Conservation (phyloP, 2,329 filamentous ascomycete species). For the Ophiostoma populinum region DNA sequence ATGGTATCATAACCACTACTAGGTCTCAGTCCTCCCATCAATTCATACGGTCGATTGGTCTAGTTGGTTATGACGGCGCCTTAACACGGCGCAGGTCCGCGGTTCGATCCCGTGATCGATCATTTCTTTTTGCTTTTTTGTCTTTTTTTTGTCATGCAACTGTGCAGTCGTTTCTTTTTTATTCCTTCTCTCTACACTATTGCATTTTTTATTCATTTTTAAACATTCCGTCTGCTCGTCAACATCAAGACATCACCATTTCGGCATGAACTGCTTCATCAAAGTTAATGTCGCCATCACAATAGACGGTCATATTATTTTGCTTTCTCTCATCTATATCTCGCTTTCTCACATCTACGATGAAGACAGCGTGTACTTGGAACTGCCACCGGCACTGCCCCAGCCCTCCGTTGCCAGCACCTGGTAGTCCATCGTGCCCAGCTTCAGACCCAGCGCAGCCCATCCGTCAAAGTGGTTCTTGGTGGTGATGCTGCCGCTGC, state of each 20-base stretch:
- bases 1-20: no score
- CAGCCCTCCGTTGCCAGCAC: constrained; percentile 34
- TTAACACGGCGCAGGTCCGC: constrained; percentile 3
- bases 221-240: no score
- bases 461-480: constrained; percentile 35
- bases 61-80: constrained; percentile 3
- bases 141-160: neutral
- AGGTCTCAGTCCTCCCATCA: no score
- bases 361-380: constrained; percentile 15
- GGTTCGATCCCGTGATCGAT: constrained; percentile 4
- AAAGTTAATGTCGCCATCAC: no score
- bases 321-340: neutral
- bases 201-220: no score
- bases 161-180: neutral
- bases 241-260: no score
- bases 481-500: constrained; percentile 29
- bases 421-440: constrained; percentile 32
- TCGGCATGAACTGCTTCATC: no score
- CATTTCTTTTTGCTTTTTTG: neutral
- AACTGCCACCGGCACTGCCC: constrained; percentile 16
- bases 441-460: constrained; percentile 25
- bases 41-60: constrained; percentile 1
- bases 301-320: neutral
- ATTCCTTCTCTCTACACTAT: neutral
- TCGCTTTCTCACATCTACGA: neutral